Evolutionary conservation across 2,329 filamentous ascomycete species (phyloP).

Genomic region (Huntiella bhutanensis): DNA sequence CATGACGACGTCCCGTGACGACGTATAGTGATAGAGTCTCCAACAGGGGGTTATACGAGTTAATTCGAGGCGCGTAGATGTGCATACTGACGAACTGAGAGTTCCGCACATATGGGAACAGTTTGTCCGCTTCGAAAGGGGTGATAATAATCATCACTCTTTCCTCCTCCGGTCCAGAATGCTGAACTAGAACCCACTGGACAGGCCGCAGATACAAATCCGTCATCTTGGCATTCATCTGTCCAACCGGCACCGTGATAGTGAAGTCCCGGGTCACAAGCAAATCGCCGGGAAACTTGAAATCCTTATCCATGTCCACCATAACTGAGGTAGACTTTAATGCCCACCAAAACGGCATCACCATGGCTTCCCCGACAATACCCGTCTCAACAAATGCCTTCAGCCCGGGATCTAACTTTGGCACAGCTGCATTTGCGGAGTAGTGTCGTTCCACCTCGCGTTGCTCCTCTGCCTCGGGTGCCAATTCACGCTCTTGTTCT

Average conservation of each 20-base stretch:
- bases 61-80: conserved; percentile 30
- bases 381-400: conserved; percentile 22
- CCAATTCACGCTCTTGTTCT: conserved; percentile 51
- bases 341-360: too few species aligned
- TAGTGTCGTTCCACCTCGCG: conserved; percentile 31
- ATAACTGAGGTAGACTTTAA: too few species aligned
- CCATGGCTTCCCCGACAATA: too few species aligned
- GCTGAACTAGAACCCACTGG: conserved; percentile 28
- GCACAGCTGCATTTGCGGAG: conserved; percentile 19
- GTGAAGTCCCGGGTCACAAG: conserved; percentile 32
- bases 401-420: conserved; percentile 21
- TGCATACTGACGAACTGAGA: conserved; percentile 25
- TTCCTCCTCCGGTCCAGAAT: neutral
- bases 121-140: conserved; percentile 36
- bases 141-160: conserved; percentile 33
- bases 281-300: conserved; percentile 21
- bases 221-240: neutral
- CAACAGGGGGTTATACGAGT: conserved; percentile 20
- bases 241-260: conserved; percentile 21
- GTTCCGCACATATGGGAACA: conserved; percentile 23
- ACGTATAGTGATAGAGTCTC: conserved; percentile 28
- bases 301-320: too few species aligned
- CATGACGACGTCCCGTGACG: conserved; percentile 15
- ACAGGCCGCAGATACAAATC: conserved; percentile 34
- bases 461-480: conserved; percentile 44